Evolutionary conservation across 441 rosid genomes (phyloP).

Genomic region (Adansonia grandidieri): DNA sequence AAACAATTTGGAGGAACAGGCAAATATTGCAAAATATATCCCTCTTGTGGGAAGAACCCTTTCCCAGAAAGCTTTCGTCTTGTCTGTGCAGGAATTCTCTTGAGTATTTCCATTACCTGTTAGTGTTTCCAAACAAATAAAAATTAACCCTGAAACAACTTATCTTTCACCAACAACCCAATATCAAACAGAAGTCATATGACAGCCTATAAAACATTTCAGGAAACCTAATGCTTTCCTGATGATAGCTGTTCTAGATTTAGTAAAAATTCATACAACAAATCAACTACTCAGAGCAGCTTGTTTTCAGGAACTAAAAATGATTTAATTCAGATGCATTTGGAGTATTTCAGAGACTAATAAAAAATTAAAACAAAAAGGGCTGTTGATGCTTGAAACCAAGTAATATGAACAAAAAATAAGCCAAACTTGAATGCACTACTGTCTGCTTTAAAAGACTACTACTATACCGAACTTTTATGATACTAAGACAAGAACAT

Average conservation of each 20-base stretch:
- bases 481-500: background rate
- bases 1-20: conserved; percentile 99
- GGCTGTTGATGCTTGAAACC: background rate
- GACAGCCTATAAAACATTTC: conserved; percentile 4
- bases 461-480: background rate
- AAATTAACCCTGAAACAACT: conserved; percentile 8
- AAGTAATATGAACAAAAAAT: conserved; percentile 1
- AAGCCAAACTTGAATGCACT: background rate
- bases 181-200: background rate
- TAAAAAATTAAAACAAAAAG: background rate
- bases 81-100: conserved; percentile 67
- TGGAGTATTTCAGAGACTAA: background rate
- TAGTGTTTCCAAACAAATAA: conserved; percentile 14
- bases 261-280: background rate
- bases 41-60: conserved; percentile 95
- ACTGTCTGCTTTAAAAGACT: conserved; percentile 12
- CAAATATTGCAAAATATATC: conserved; percentile 69
- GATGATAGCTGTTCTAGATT: background rate
- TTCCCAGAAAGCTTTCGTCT: conserved; percentile 73
- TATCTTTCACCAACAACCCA: conserved; percentile 4
- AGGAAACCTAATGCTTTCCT: conserved; percentile 4
- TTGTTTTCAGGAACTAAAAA: conserved; percentile 8
- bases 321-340: background rate
- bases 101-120: conserved; percentile 83
- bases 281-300: conserved; percentile 7